Evolutionary conservation across 202 grass and related monocot genomes (phyloP), one percentile per base, ranked within the genome.

Genomic region (Brachypodium distachyon): DNA sequence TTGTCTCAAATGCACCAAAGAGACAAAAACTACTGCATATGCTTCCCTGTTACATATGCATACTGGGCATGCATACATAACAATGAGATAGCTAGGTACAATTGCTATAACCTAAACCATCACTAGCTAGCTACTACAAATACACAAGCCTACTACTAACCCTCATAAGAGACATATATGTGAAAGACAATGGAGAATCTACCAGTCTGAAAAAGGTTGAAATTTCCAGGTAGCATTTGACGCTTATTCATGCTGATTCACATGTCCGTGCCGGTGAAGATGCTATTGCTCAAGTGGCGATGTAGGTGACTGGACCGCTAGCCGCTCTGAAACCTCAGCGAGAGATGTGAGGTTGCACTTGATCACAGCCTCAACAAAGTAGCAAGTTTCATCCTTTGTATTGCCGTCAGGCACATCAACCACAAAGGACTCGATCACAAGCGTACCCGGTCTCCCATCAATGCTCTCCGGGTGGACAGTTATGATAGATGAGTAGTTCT

Each of bases 401-500:
- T 92, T 97, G 26, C 91, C 94, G 3, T 97, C 91, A 0, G 94
- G 94, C 19, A 97, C 89, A 46, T 97, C 94, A 1, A 97, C 94
- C 28, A 91, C 87, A 22, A 94, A 97, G 3, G 94, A 94, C 77
- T 97, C 94, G 6, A 97, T 79, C 32, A 97, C 94, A 38, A 93
- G 87, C 4, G 94, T 92, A 27, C 89, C 86, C 12, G 89, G 87
- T 49, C 86, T 85, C 21, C 91, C 91, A 14, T 90, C 84, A 49
- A 92, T 88, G 62, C 64, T 90, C 84, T 92, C 91, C 12, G 91
- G 88, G 72, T 97, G 94, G 12, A 91, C 91, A 17, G 89, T 94
- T 68, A 97, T 78, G 56, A 94, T 86, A 42, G 94, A 97, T 37
- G 94, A 97, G 82, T 97, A 97, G 79, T 97, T 97, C 94, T 97